A percentile compares a stretch with the other conserved stretches of the same genome.
These are phyloP conservation scores for Isatis lusitanica DNA, from an alignment of 441 rosid genomes.

Conservation along the genomic window DNA sequence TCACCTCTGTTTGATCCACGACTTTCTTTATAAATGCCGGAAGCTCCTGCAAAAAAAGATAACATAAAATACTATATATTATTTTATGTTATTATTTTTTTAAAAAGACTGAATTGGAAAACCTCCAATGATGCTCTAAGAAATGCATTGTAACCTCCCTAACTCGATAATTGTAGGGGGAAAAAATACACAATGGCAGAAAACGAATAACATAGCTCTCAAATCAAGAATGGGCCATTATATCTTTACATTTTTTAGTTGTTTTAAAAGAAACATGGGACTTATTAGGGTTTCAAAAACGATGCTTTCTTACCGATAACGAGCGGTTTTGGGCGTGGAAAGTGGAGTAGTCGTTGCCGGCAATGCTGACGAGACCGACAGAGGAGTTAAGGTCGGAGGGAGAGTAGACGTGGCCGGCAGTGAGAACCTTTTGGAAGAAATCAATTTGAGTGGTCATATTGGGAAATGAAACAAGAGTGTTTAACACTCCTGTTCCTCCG, in stretches of 20 bases:
- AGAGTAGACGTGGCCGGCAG: slow-evolving; percentile 39
- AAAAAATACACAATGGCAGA: no score
- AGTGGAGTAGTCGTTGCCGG: slow-evolving; percentile 73
- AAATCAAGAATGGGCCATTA: not conserved
- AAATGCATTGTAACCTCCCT: not conserved
- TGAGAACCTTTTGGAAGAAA: slow-evolving; percentile 49
- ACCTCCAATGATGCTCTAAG: no score
- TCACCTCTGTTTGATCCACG: slow-evolving; percentile 5
- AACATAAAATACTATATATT: no score
- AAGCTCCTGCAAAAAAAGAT: not conserved
- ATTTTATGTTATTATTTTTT: no score
- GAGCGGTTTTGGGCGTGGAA: slow-evolving; percentile 50
- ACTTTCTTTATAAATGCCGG: not conserved
- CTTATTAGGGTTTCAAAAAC: not conserved
- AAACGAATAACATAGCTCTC: not conserved
- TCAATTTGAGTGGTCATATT: slow-evolving; percentile 86
- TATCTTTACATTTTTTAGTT: no score
- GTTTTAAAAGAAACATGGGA: not conserved
- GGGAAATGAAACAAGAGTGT: slow-evolving; percentile 47
- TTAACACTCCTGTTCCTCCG: slow-evolving; percentile 87
- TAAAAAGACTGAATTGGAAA: no score
- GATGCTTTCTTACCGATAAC: slow-evolving; percentile 39
- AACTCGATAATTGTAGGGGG: not conserved
- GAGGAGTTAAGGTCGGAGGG: slow-evolving; percentile 41
- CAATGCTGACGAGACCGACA: slow-evolving; percentile 53